Evolutionary conservation across 176 grass and related monocot species (phyloP).

Genomic region (Aegilops umbellulata): DNA sequence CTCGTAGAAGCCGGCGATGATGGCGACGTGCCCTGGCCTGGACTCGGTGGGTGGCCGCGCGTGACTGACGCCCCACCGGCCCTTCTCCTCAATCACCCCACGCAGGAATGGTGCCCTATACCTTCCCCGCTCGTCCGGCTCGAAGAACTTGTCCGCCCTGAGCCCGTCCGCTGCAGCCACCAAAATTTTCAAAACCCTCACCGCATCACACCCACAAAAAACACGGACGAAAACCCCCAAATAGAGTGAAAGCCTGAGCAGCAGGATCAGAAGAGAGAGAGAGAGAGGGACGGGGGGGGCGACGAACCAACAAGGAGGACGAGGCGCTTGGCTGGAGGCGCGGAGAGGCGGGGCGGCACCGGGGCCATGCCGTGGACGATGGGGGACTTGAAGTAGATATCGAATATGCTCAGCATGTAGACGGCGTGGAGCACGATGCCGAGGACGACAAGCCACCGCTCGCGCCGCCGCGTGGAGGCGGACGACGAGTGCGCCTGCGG

Average conservation of each 20-base stretch:
- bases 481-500: constrained; percentile 33
- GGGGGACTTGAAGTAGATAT: constrained; percentile 98
- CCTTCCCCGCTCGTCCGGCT: constrained; percentile 58
- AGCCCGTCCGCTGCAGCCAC: constrained; percentile 72
- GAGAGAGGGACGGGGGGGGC: background rate
- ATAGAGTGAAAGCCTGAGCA: background rate
- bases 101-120: constrained; percentile 90
- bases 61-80: constrained; percentile 87
- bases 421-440: constrained; percentile 88
- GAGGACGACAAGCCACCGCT: constrained; percentile 81
- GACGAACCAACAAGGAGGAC: constrained; percentile 80
- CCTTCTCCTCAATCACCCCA: constrained; percentile 71
- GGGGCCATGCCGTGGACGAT: constrained; percentile 91
- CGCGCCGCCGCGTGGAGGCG: constrained; percentile 52
- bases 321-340: constrained; percentile 76
- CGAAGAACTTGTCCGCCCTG: constrained; percentile 93
- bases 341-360: constrained; percentile 60
- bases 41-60: constrained; percentile 95
- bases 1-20: constrained; percentile 93
- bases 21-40: constrained; percentile 74
- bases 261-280: background rate
- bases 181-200: constrained; percentile 21
- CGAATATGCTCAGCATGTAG: constrained; percentile 99
- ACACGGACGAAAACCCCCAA: background rate
- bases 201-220: constrained; percentile 25